These are phyloP conservation scores for Casaregolazyma suthepensis DNA, from an alignment of 1,139 yeast species.

Conservation along the genomic window DNA sequence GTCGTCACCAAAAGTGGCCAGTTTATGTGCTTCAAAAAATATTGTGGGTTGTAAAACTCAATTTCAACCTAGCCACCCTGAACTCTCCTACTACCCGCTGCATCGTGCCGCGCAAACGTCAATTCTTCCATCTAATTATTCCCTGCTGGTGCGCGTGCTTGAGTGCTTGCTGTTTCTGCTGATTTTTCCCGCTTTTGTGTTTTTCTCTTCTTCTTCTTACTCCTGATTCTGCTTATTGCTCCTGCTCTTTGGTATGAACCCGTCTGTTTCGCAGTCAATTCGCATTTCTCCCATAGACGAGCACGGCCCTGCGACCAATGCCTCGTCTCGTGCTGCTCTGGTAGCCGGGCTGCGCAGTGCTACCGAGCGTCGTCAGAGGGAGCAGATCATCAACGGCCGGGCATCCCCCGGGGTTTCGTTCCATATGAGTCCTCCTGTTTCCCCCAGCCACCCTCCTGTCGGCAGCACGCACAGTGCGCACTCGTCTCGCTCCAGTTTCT, in stretches of 20 bases:
- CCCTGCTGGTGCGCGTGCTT: not conserved
- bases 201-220: not conserved
- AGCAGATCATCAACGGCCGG: constrained; percentile 11
- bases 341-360: constrained; percentile 31
- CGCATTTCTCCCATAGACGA: constrained; percentile 20
- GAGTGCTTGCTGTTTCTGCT: not conserved
- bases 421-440: constrained; percentile 8
- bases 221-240: not conserved
- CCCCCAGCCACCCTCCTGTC: constrained; percentile 6
- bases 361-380: constrained; percentile 29
- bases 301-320: constrained; percentile 5
- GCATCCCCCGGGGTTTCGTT: constrained; percentile 8
- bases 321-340: constrained; percentile 25
- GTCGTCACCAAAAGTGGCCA: not conserved
- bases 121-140: not conserved
- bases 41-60: not conserved
- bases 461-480: constrained; percentile 9
- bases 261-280: constrained; percentile 19
- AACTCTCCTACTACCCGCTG: not conserved
- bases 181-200: not conserved
- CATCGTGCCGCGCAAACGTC: not conserved
- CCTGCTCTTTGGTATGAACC: not conserved
- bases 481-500: constrained; percentile 10
- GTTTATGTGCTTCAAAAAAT: not conserved
- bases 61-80: not conserved